Evolutionary conservation across 1,139 yeast species (phyloP).

Genomic region (Sugiyamaella novakii): DNA sequence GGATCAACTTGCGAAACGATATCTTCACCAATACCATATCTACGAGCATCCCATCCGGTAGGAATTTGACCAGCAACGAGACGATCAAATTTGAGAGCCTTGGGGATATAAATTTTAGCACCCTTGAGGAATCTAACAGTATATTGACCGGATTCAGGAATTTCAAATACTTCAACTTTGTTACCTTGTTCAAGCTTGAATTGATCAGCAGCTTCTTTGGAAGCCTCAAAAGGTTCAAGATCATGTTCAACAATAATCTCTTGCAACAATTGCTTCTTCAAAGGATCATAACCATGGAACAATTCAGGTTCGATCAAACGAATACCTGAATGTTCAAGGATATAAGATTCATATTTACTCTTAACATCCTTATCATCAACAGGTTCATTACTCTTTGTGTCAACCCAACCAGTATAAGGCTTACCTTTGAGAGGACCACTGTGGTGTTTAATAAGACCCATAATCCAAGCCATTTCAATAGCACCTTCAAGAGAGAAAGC

Average conservation of each 20-base stretch:
- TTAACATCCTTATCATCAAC: conserved; percentile 94
- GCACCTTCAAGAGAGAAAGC: conserved; percentile 98
- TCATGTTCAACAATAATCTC: conserved; percentile 96
- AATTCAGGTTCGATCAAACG: conserved; percentile 95
- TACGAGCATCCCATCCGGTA: conserved; percentile 95
- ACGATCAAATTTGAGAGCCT: conserved; percentile 93
- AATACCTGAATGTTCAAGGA: conserved; percentile 92
- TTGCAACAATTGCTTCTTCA: conserved; percentile 88
- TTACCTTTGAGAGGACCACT: conserved; percentile 90
- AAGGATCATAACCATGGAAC: conserved; percentile 91
- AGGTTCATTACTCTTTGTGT: conserved; percentile 87
- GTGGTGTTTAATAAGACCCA: conserved; percentile 95
- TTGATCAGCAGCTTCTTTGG: conserved; percentile 93
- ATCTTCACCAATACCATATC: conserved; percentile 94
- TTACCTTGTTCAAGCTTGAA: conserved; percentile 94
- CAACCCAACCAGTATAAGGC: conserved; percentile 94
- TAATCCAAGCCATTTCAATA: conserved; percentile 99
- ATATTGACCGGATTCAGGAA: conserved; percentile 88
- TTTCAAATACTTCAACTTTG: conserved; percentile 87
- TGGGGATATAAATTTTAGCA: conserved; percentile 87
- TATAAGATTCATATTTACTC: conserved; percentile 83
- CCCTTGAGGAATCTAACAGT: conserved; percentile 90
- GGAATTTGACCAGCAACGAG: conserved; percentile 99
- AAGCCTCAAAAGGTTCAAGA: conserved; percentile 91
- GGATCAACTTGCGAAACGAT: conserved; percentile 94